Base-by-base conservation (phyloP, 2,329 filamentous ascomycete genomes). In the Cephalotrichum gorgonifer region DNA sequence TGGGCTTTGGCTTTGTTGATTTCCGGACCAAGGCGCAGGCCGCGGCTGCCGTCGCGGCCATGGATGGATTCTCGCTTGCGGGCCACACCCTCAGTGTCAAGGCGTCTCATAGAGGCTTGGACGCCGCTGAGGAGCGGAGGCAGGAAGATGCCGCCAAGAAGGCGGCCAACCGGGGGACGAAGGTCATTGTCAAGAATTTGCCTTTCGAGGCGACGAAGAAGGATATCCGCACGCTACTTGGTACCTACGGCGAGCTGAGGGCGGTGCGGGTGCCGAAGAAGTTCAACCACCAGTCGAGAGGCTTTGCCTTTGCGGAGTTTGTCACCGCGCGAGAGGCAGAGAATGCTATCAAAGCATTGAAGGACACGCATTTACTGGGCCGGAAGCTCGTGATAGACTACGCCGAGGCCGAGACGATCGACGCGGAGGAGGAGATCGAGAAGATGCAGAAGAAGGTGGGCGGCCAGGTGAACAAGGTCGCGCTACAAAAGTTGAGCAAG, bases 361-460 rank as follows among this genome's bases (percentile, higher is more conserved):
- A 83, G 63, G 88, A 95, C 65, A 97, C 93, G 42, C 93, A 98
- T 78, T 73, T 98, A 60, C 76, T 97, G 50, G 93, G 93, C 50
- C 82, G 93, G 52, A 83, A 85, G 60, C 75, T 98, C 58, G 88
- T 97, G 49, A 75, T 98, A 53, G 88, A 96, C 63, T 97, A 89
- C 69, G 91, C 90, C 35, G 84, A 88, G 60, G 86, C 85, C 55
- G 93, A 97, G 59, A 79, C 87, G 35, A 76, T 93, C 56, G 90
- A 97, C 70, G 84, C 93, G 3, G 93, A 98, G 71, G 88, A 90
- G 67, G 90, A 97, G 70, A 93, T 98, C 62, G 84, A 86, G 64
- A 91, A 88, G 72, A 95, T 98, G 85, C 88, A 95, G 70, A 86
- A 87, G 76, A 98, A 96, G 76, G 85, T 94, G 62, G 87, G 87